phyloP scores from a whole-genome alignment of 2,329 filamentous ascomycete species.

The Dactylellina haptotyla region DNA sequence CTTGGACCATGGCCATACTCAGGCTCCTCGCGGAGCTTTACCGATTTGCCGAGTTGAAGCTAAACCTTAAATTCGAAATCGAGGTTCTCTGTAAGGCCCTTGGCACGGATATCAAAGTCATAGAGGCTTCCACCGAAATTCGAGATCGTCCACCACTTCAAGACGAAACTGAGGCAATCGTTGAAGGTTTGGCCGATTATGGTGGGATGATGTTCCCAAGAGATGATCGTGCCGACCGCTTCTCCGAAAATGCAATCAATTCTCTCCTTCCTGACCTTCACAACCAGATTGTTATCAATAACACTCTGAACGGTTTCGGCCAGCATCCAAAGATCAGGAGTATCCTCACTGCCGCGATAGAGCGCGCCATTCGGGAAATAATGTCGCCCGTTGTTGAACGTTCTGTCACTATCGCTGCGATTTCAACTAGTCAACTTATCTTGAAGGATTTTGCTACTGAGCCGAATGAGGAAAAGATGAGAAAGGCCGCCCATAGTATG shows the following conservation, averaged over 20 bases:
- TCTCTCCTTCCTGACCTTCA: conserved; percentile 50
- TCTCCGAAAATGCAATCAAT: conserved; percentile 52
- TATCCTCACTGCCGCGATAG: conserved; percentile 86
- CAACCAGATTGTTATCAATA: conserved; percentile 54
- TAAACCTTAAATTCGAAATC: conserved; percentile 98
- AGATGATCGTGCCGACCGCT: conserved; percentile 47
- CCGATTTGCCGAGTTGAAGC: conserved; percentile 88
- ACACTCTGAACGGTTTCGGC: conserved; percentile 57
- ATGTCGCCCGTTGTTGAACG: conserved; percentile 97
- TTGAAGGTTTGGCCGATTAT: conserved; percentile 66
- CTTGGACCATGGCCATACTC: conserved; percentile 97
- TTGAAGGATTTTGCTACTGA: conserved; percentile 97
- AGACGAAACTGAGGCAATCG: conserved; percentile 64
- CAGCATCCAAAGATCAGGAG: conserved; percentile 64
- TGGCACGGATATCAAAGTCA: conserved; percentile 88
- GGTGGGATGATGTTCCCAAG: conserved; percentile 67
- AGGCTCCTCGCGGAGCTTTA: conserved; percentile 92
- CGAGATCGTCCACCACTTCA: conserved; percentile 70
- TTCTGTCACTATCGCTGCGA: conserved; percentile 96
- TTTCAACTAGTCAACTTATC: conserved; percentile 94
- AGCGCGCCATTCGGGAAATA: conserved; percentile 91
- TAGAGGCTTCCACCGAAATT: conserved; percentile 87
- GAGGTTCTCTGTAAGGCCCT: conserved; percentile 95
- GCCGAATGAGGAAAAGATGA: conserved; percentile 84
- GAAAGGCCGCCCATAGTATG: conserved; percentile 88